Base-by-base conservation (phyloP, 1,139 yeast genomes). In the Kurtzmaniella quercitrusa region DNA sequence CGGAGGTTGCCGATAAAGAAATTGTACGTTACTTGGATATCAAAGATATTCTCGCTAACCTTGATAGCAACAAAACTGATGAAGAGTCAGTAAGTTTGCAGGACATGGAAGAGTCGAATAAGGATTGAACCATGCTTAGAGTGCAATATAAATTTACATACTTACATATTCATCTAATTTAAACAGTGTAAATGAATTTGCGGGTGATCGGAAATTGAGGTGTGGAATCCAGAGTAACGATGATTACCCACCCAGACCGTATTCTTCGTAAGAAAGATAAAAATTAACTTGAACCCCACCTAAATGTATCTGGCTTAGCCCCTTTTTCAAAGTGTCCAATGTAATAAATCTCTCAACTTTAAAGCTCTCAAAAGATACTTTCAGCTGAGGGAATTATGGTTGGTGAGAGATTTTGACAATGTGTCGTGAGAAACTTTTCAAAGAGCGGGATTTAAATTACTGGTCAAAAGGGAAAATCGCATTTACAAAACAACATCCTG, bases 1-100 rank as follows among this genome's bases (percentile, higher is more conserved):
- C 79, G 1, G 84, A 84, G 11, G 87, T 88, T 1, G 93, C 88
- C 1, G 84, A 82, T 42, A 78, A 74, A 23, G 49, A 50, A 23
- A 63, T 76, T 42, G 78, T 80, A 15, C 33, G 22, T 21, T 36
- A 32, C 34, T 54, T 81, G 47, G 58, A 62, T 41, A 76, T 69
- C 46, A 60, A 73, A 33, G 49, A 54, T 17, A 51, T 60, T 18
- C 57, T 54, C 7, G 50, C 54, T 5, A 51, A 51, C 47, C 41
- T 38, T 47, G 48, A 38, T 37, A 35, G 41, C 46, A 41, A 38
- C 42, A 35, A 40, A 38, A 38, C 36, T 39, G 39, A 40, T 33
- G 43, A 43, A 42, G 30, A 26, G n/a, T 26, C 30, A 14, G 6
- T 26, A 14, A 26, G 37, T 28, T 28, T 19, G 38, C 38, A 23